Base-by-base conservation (phyloP, 179 eudicot species). In the Beta lomatogona region DNA sequence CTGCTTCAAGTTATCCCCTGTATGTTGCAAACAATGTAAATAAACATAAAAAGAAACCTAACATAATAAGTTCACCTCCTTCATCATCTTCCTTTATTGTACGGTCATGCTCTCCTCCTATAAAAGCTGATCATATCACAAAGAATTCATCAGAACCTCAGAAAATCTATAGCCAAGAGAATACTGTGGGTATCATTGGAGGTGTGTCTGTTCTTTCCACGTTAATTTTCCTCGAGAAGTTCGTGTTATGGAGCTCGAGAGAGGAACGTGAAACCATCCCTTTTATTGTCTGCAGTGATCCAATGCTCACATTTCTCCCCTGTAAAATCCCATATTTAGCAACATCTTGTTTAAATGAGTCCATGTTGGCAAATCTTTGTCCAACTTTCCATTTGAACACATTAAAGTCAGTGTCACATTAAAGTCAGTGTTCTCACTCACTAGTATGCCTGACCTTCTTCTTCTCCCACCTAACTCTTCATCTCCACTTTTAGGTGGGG, bases 131-230 rank as follows among this genome's bases (percentile, higher is more conserved):
- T 22, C 75, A 77, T 59, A 73, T 53, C 10, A 16, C 16, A 18
- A 83, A 79, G 25, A 48, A 7, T 11, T 66, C 41, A 22, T 28
- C 65, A 46, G 80, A 77, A 21, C 66, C 77, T 58, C 65, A 64
- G 67, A 78, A 44, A 53, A 21, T 9, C 1, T 65, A 53, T 48
- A 76, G 11, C 52, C 84, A 72, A 73, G 67, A 41, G 54, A 86
- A 90, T 44, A 84, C 88, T 0, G 86, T 91, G 4, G 94, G 94
- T 7, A 88, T 89, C 73, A 85, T 91, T 4, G 94, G 94, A 18
- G 92, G 94, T 25, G 86, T 82, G 9, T 91, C 92, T 5, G 87
- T 83, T 59, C 75, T 88, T n/a, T 84, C 90, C 11, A 91, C 94
- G 45, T 82, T 91, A 36, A 80, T 79, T 57, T 91, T 91, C 84